Conservation (phyloP, 164 flowering plant species). For the Umbilicus rupestris region DNA sequence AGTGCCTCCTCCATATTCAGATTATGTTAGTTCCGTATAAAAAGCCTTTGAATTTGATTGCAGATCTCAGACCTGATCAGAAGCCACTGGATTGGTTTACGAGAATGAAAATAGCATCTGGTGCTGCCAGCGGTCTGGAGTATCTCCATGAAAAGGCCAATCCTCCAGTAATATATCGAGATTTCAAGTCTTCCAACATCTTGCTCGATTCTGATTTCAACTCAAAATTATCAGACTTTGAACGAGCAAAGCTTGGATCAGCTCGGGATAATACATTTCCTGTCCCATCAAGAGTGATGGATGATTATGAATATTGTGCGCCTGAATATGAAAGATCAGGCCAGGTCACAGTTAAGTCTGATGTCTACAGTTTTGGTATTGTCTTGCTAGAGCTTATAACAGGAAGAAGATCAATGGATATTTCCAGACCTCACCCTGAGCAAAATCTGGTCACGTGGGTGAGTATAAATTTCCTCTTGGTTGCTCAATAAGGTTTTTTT, state of each 20-base stretch:
- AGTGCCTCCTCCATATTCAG: background rate
- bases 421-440: constrained; percentile 3
- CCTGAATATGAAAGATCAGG: constrained; percentile 11
- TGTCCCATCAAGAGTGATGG: constrained; percentile 6
- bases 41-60: background rate
- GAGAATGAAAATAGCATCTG: constrained; percentile 8
- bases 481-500: background rate
- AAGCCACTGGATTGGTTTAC: constrained; percentile 9
- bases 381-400: constrained; percentile 10
- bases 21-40: background rate
- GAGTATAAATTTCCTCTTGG: background rate
- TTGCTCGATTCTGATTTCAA: constrained; percentile 4
- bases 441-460: constrained; percentile 8
- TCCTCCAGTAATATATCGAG: constrained; percentile 7
- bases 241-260: background rate
- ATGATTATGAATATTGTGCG: constrained; percentile 6
- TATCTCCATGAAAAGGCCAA: constrained; percentile 10
- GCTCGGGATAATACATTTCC: background rate
- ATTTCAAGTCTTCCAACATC: constrained; percentile 8
- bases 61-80: constrained; percentile 6
- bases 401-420: constrained; percentile 6
- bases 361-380: constrained; percentile 8
- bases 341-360: constrained; percentile 8
- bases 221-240: constrained; percentile 5
- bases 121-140: constrained; percentile 7